Base-by-base conservation (phyloP, 2,329 filamentous ascomycete genomes). In the Ceratocystiopsis sp. region DNA sequence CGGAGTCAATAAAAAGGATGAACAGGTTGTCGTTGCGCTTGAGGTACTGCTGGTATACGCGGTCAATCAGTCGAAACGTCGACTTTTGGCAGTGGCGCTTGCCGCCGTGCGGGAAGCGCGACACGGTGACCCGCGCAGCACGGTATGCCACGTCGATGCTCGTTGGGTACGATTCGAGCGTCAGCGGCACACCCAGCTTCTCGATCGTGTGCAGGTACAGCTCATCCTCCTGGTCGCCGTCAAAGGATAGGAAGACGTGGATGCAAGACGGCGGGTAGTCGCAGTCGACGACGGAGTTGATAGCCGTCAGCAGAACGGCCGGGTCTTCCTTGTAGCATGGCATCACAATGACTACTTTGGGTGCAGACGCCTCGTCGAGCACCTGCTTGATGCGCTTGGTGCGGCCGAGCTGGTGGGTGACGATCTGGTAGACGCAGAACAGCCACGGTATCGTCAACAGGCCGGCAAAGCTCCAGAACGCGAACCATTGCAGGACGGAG, bases 321-420 rank as follows among this genome's bases (percentile, higher is more conserved):
- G 85, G 84, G 29, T 86, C 78, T 57, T 96, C 91, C 55, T 91
- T 85, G 65, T 94, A 96, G 55, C 87, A 93, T 5, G 89, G 91
- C 86, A 96, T 95, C 46, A 96, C 80, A 47, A 96, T 82, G 49
- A 95, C 85, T 15, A 93, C 82, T 61, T 96, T 96, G 2, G 89
- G 91, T 0, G 91, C 87, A 1, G 80, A 86, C 3, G 74, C 65
- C 56, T 93, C 84, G 57, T 94, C 84, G 41, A 95, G 70, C 0
- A 85, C 75, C 49, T 84, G 74, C 57, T 93, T 87, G 56, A 94
- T 84, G 42, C 80, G 73, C 57, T 84, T 85, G 37, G 71, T 78
- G 49, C 85, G 75, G 18, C 89, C 87, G 21, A 96, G 68, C 33
- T 84, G 81, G 53, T 91, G 82, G 10, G 84, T 93, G 45, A 93